Percentiles rank a stretch among this genome's conserved stretches.
phyloP scores from a whole-genome alignment of 2,329 filamentous ascomycete genomes.

The Trichoderma guizhouense region DNA sequence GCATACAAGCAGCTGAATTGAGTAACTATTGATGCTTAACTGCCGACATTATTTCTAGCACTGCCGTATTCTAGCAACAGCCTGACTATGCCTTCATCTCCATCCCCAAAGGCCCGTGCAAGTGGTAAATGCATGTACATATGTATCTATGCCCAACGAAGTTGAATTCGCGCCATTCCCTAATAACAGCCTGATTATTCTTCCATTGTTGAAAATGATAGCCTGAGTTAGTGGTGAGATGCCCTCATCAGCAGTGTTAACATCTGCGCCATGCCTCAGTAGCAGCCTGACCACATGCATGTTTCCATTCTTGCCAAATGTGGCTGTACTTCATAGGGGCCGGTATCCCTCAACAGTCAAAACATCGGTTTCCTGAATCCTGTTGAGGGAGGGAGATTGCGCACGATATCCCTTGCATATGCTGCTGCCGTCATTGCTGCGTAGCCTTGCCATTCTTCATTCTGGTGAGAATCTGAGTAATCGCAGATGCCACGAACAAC shows the following conservation, averaged over 20 bases:
- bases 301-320: neutral
- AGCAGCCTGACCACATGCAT: neutral
- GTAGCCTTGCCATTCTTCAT: slow-evolving; percentile 25
- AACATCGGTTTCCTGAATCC: neutral
- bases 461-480: neutral
- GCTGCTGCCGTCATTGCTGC: slow-evolving; percentile 31
- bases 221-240: neutral
- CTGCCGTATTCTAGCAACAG: neutral
- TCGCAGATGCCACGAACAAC: neutral
- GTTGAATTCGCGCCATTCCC: neutral
- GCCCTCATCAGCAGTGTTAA: neutral
- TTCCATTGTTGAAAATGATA: neutral
- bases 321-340: no score
- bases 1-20: neutral
- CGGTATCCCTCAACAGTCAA: no score
- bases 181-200: neutral
- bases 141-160: no score
- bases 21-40: neutral
- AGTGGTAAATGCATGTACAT: no score
- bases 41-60: neutral
- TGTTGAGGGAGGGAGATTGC: slow-evolving; percentile 12
- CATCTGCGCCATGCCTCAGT: neutral
- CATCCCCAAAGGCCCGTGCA: neutral
- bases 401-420: slow-evolving; percentile 27
- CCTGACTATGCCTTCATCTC: neutral